Percentiles rank a stretch among this genome's conserved stretches.
Conservation (phyloP, 2,329 filamentous ascomycete species). For the Colletotrichum theobromicola region DNA sequence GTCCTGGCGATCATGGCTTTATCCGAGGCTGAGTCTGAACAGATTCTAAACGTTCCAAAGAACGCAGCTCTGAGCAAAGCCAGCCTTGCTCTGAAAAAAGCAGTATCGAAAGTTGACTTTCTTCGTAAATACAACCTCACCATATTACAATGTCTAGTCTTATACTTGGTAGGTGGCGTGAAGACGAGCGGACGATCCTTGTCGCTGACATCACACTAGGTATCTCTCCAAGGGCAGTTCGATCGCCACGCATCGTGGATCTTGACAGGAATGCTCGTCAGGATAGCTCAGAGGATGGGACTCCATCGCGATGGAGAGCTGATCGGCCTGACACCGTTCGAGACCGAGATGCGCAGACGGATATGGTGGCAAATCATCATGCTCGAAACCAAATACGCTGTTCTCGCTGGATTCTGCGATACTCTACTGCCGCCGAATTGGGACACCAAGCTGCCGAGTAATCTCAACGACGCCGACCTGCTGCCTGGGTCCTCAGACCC, state of each 20-base stretch:
- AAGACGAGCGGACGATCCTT: constrained; percentile 49
- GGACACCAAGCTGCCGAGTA: constrained; percentile 55
- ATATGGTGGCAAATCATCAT: constrained; percentile 62
- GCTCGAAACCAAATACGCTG: constrained; percentile 6
- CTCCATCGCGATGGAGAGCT: constrained; percentile 65
- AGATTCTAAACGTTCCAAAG: constrained; percentile 52
- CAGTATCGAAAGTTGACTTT: constrained; percentile 59
- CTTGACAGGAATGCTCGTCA: constrained; percentile 63
- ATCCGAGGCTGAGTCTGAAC: constrained; percentile 59
- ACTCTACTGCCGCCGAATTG: constrained; percentile 53
- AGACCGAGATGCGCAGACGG: constrained; percentile 68
- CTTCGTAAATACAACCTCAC: constrained; percentile 61
- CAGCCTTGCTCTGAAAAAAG: constrained; percentile 52
- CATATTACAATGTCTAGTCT: constrained; percentile 61
- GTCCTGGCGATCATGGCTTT: constrained; percentile 64
- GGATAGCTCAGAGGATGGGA: constrained; percentile 71
- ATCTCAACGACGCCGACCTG: constrained; percentile 64
- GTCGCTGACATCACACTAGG: constrained; percentile 36
- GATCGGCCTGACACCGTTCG: constrained; percentile 62
- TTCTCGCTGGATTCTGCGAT: constrained; percentile 48
- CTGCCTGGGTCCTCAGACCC: constrained; percentile 54
- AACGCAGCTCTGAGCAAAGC: constrained; percentile 55
- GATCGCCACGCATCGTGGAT: constrained; percentile 66
- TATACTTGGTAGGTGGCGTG: constrained; percentile 61
- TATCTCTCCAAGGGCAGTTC: constrained; percentile 61